phyloP scores from a whole-genome alignment of 306 rosid genomes.

The Citrullus mucosospermus region DNA sequence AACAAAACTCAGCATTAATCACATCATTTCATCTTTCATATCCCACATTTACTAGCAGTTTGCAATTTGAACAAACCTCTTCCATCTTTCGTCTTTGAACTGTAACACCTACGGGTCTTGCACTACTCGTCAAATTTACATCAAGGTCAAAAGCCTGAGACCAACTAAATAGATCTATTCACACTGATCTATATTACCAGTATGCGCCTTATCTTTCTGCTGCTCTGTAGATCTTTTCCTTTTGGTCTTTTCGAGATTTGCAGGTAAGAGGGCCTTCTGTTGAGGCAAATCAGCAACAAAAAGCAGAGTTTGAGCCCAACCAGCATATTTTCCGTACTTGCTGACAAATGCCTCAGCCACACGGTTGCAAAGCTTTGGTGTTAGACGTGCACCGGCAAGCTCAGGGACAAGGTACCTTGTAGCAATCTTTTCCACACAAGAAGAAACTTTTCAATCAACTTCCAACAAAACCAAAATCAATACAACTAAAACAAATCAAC shows the following conservation, averaged over 20 bases:
- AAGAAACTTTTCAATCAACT: not conserved
- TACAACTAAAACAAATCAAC: not conserved
- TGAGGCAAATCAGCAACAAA: conserved; percentile 89
- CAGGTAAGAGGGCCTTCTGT: conserved; percentile 50
- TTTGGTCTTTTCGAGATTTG: conserved; percentile 28
- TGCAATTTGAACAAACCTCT: not conserved
- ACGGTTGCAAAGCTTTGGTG: conserved; percentile 56
- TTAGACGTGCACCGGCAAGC: conserved; percentile 79
- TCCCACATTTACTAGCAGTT: not conserved
- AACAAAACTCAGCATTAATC: not conserved
- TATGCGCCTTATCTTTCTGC: conserved; percentile 10
- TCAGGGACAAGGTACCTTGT: conserved; percentile 64
- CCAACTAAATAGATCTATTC: not conserved
- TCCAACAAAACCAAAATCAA: conserved; percentile 11
- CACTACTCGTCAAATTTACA: not conserved
- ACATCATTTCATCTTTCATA: not conserved
- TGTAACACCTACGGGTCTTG: not conserved
- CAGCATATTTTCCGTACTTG: conserved; percentile 84
- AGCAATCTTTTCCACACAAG: not conserved
- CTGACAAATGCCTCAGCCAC: conserved; percentile 84
- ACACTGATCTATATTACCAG: not conserved
- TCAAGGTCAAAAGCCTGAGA: not conserved
- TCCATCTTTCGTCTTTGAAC: not conserved
- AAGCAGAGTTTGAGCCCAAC: conserved; percentile 93
- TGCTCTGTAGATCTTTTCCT: conserved; percentile 24